Base-by-base conservation (phyloP, 257 asterid genomes). In the Fraxinus pennsylvanica region DNA sequence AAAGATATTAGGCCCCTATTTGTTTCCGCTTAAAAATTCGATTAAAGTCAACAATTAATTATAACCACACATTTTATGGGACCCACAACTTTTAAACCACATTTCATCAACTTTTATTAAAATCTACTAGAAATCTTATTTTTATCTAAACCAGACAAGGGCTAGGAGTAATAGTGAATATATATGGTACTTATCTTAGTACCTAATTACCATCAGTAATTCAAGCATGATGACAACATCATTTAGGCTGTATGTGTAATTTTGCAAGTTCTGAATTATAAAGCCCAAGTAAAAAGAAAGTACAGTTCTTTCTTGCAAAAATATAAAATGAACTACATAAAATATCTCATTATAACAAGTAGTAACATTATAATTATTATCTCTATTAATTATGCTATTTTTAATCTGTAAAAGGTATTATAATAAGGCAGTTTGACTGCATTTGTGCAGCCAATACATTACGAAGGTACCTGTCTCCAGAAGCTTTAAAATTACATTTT, bases 401-500 rank as follows among this genome's bases (percentile, higher is more conserved):
- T n/a, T 59, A 61, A 25, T 63, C 67, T 57, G 27, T n/a, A 54
- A 22, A 22, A 63, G 19, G 10, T 25, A 63, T 27, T 63, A 25
- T 63, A 63, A 22, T 9, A 22, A 25, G 36, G 19, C 9, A 19
- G 35, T 63, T 21, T 63, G 69, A 63, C 69, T 22, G 69, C 69
- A 12, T 63, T 9, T 22, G 35, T 22, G 19, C 35, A 27, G 69
- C 35, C 69, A 63, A 63, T 63, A 25, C 15, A 63, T 63, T 12
- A 63, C 1, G 17, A 74, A 76, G 78, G 67, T 80, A 94, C 99
- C 99, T 87, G 99, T 96, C 87, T 96, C 92, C 3, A 96, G 87
- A 81, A 96, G 98, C 92, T 93, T 96, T 79, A 96, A 78, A 87
- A 92, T 86, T 71, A 96, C 89, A 82, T 96, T 96, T 84, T 96